phyloP scores from a whole-genome alignment of 1,284 basidiomycete genomes.

The Vanrija sp. region DNA sequence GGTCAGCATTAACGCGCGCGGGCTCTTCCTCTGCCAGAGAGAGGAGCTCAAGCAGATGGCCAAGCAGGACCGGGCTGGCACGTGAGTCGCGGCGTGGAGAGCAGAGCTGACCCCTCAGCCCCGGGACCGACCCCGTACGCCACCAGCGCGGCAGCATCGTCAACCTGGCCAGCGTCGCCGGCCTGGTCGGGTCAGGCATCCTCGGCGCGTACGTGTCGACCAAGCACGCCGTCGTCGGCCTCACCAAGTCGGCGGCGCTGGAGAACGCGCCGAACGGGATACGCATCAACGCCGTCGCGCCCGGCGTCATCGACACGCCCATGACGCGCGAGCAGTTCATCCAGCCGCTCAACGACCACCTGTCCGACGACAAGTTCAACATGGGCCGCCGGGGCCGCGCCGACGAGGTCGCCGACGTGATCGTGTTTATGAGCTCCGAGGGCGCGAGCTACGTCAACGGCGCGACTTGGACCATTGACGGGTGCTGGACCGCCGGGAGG shows the following conservation, averaged over 20 bases:
- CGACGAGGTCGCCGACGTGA: slow-evolving; percentile 35
- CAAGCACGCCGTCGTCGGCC: slow-evolving; percentile 23
- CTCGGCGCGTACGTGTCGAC: slow-evolving; percentile 9
- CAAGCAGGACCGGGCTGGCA: slow-evolving; percentile 5
- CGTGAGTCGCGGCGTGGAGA: neutral
- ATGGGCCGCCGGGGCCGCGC: slow-evolving; percentile 5
- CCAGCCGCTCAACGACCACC: too few relatives aligned
- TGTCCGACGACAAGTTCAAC: too few relatives aligned
- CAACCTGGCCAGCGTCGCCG: slow-evolving; percentile 17
- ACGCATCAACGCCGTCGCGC: slow-evolving; percentile 19
- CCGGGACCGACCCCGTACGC: neutral
- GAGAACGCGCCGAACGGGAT: slow-evolving; percentile 16
- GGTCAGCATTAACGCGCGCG: slow-evolving; percentile 17
- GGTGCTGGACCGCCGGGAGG: slow-evolving; percentile 18
- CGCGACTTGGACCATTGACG: slow-evolving; percentile 31
- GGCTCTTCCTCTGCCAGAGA: slow-evolving; percentile 14
- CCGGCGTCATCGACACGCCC: slow-evolving; percentile 15
- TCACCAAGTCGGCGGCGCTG: slow-evolving; percentile 14
- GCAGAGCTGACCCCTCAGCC: neutral
- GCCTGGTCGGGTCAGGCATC: neutral
- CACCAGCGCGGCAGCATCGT: slow-evolving; percentile 25
- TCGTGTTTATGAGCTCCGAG: slow-evolving; percentile 27
- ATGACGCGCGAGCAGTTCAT: neutral
- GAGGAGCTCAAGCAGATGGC: slow-evolving; percentile 13
- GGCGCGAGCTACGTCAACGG: slow-evolving; percentile 34